Evolutionary conservation across 768 basidiomycete species (phyloP), one percentile per base, ranked within the genome.

Genomic region (Leccinum boreale): DNA sequence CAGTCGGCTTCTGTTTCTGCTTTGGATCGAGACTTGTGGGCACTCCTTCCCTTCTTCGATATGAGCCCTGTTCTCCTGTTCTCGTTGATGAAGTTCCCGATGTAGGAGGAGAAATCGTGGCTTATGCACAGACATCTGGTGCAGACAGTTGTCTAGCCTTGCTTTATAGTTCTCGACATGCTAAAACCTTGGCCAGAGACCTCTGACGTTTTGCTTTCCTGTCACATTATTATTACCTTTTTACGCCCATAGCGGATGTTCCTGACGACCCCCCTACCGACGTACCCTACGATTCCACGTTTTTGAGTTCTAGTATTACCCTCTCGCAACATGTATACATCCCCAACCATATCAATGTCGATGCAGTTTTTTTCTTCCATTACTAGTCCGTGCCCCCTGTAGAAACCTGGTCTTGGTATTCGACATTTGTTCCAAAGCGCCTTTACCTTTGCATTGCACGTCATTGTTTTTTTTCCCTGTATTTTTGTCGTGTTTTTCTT

Each of bases 281-380:
- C 42, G 42, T 45, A 54, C 44, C 56, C 44, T 58, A 59, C 45
- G 48, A 44, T 12, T 42, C n/a, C 24, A 29, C 42, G 29, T 53
- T 50, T 35, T 44, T 10, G 19, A 42, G 29, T 33, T 39, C 9
- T 60, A 64, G 53, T 44, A 44, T 19, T 44, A 44, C 42, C 42
- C 42, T 44, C 42, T 44, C 42, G 42, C 42, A 44, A 44, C 42
- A 44, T 44, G 42, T 44, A 44, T 44, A 44, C 42, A 44, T 42
- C 11, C 42, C n/a, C 42, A 44, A 44, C 19, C 42, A 44, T 44
- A 19, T 44, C 42, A 19, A 44, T 44, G 5, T 44, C 19, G 10
- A 19, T 44, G 19, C 42, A 19, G 11, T 11, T 19, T 19, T 31
- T 19, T 19, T 19, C 39, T 42, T 42, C n/a, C 39, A 15, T 19